These are phyloP conservation scores for Pulchroboletus neoregius DNA, from an alignment of 1,284 basidiomycete genomes.

Conservation along the genomic window DNA sequence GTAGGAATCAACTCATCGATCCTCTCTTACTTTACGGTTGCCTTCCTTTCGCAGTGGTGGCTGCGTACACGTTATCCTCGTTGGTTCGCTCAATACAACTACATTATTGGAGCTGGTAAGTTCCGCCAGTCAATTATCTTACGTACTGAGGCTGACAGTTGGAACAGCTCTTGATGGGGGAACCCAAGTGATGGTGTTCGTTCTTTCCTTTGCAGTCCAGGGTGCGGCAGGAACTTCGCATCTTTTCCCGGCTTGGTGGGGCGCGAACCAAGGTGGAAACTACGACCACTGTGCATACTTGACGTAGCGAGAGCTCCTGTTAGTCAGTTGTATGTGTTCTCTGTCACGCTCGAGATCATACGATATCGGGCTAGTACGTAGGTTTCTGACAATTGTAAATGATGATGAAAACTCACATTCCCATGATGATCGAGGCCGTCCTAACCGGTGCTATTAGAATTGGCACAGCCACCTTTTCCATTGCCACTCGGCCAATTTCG, in stretches of 20 bases:
- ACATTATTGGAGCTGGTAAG: slow-evolving; percentile 43
- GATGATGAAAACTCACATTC: not conserved
- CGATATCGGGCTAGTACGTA: too few species aligned
- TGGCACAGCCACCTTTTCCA: slow-evolving; percentile 11
- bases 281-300: slow-evolving; percentile 25
- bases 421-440: not conserved
- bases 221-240: slow-evolving; percentile 56
- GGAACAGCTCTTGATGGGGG: slow-evolving; percentile 53
- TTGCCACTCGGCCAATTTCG: slow-evolving; percentile 1
- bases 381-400: too few species aligned
- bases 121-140: not conserved
- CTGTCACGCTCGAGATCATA: too few species aligned
- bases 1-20: slow-evolving; percentile 50
- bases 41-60: slow-evolving; percentile 55
- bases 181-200: slow-evolving; percentile 65
- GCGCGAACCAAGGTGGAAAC: slow-evolving; percentile 42
- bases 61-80: slow-evolving; percentile 52
- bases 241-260: slow-evolving; percentile 62
- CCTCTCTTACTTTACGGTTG: slow-evolving; percentile 45
- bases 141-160: slow-evolving; percentile 7
- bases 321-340: not conserved
- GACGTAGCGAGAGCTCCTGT: slow-evolving; percentile 9
- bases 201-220: slow-evolving; percentile 70
- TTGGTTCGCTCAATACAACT: slow-evolving; percentile 53
- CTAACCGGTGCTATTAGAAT: not conserved